phyloP scores from a whole-genome alignment of 805 yeast species.

The Kregervanrija delftensis region DNA sequence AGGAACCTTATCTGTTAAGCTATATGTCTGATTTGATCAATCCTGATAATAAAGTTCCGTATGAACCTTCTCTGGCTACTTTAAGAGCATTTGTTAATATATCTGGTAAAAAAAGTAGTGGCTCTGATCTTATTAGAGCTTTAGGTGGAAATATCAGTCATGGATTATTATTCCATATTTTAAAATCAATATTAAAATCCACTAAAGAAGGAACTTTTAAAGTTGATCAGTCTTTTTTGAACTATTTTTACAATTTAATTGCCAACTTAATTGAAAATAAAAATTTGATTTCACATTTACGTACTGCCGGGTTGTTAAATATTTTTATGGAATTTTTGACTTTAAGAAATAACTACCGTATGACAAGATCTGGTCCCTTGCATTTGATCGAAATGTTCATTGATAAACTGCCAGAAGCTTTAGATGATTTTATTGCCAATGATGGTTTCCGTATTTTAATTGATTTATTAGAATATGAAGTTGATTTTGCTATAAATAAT shows the following conservation, averaged over 20 bases:
- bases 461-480: conserved; percentile 54
- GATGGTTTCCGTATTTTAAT: conserved; percentile 64
- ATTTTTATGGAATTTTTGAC: conserved; percentile 57
- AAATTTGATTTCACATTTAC: conserved; percentile 46
- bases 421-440: conserved; percentile 56
- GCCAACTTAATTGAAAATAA: conserved; percentile 55
- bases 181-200: conserved; percentile 54
- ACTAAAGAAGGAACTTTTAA: conserved; percentile 29
- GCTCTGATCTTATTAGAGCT: conserved; percentile 68
- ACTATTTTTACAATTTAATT: conserved; percentile 50
- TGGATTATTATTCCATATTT: conserved; percentile 68
- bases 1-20: conserved; percentile 64
- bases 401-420: conserved; percentile 38
- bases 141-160: conserved; percentile 84
- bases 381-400: conserved; percentile 46
- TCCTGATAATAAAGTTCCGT: conserved; percentile 51
- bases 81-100: conserved; percentile 63
- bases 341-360: conserved; percentile 41
- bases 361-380: conserved; percentile 57
- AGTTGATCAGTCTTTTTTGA: conserved; percentile 21
- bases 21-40: conserved; percentile 67
- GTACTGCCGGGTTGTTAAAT: conserved; percentile 70
- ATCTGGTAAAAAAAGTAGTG: conserved; percentile 60
- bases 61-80: conserved; percentile 51
- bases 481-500: conserved; percentile 52